Conservation (phyloP, 306 rosid species). For the Cicer chorassanicum region DNA sequence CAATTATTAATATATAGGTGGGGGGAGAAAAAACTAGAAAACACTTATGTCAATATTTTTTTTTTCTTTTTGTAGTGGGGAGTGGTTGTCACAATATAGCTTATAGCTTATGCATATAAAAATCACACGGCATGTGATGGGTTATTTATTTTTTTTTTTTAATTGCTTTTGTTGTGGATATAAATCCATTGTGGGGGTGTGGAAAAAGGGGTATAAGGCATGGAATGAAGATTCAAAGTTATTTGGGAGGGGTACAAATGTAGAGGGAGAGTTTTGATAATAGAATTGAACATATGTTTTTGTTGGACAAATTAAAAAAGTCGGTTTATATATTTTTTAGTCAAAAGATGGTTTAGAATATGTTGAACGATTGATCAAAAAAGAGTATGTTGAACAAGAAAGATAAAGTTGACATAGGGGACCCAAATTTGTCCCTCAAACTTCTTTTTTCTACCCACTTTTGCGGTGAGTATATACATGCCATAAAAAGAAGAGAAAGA, state of each 20-base stretch:
- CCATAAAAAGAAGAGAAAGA: conserved; percentile 61
- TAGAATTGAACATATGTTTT: conserved; percentile 52
- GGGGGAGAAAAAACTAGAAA: conserved; percentile 3
- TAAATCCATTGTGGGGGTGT: conserved; percentile 48
- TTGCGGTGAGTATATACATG: conserved; percentile 35
- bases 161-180: conserved; percentile 42
- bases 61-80: conserved; percentile 39
- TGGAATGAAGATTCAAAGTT: conserved; percentile 40
- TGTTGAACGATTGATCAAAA: no score
- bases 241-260: conserved; percentile 46
- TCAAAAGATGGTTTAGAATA: conserved; percentile 34
- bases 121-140: conserved; percentile 43
- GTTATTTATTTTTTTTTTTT: not conserved
- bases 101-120: conserved; percentile 45
- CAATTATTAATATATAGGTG: conserved; percentile 36
- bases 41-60: conserved; percentile 31
- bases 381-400: conserved; percentile 37
- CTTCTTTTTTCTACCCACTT: conserved; percentile 24
- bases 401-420: conserved; percentile 48
- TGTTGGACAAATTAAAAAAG: conserved; percentile 24
- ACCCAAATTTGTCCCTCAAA: conserved; percentile 45
- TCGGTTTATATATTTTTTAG: no score
- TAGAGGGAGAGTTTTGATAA: conserved; percentile 49
- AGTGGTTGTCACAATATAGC: conserved; percentile 20
- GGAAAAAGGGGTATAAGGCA: conserved; percentile 45